Percentiles rank a stretch among this genome's conserved stretches.
Evolutionary conservation across 2,329 filamentous ascomycete genomes (phyloP).

Genomic region (Penicillium expansum): DNA sequence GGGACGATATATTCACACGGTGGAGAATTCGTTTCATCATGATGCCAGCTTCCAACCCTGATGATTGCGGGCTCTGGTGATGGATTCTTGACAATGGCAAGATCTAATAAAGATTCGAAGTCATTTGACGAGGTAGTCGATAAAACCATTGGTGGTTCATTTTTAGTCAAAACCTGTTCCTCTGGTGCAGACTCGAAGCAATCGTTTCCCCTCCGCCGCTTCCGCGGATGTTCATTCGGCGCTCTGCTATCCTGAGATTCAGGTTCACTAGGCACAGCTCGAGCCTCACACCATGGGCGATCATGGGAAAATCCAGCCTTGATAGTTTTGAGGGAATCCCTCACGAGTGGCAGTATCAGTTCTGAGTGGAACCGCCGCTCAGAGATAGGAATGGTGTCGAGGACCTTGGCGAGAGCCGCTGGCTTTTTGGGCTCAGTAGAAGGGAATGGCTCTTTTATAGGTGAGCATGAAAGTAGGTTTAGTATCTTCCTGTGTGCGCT

Average conservation of each 20-base stretch:
- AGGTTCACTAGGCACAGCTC: constrained; percentile 12
- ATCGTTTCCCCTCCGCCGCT: background rate
- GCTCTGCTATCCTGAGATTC: background rate
- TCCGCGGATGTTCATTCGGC: background rate
- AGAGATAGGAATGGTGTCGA: constrained; percentile 32
- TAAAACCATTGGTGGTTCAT: constrained; percentile 33
- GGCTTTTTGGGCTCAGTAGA: constrained; percentile 52
- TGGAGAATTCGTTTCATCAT: constrained; percentile 18
- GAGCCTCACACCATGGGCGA: constrained; percentile 36
- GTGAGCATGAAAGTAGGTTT: constrained; percentile 46
- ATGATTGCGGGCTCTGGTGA: constrained; percentile 18
- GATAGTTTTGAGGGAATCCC: constrained; percentile 40
- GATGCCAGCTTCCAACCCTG: constrained; percentile 13
- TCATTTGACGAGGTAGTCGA: constrained; percentile 31
- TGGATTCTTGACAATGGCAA: constrained; percentile 34
- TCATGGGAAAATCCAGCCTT: background rate
- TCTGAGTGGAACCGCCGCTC: constrained; percentile 34
- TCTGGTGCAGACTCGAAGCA: background rate
- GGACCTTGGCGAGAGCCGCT: constrained; percentile 42
- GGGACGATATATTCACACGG: constrained; percentile 43
- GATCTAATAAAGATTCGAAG: constrained; percentile 25
- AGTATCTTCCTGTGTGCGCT: background rate
- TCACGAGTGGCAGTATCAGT: constrained; percentile 34
- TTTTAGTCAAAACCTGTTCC: background rate
- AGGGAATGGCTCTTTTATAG: constrained; percentile 49